Evolutionary conservation across 2,329 filamentous ascomycete species (phyloP).

Genomic region (Fusarium xyrophilum): DNA sequence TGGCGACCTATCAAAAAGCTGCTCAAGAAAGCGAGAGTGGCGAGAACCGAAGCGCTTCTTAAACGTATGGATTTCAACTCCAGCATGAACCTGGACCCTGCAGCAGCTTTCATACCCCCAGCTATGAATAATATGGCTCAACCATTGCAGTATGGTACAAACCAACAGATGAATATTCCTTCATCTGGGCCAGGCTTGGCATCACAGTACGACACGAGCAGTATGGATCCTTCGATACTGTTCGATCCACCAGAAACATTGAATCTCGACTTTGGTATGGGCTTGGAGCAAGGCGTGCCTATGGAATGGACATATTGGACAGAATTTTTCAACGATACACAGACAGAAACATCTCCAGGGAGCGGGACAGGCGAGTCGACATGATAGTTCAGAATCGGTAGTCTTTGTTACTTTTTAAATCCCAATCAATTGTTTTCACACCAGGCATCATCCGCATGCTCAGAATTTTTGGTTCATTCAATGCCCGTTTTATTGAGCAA

Average conservation of each 20-base stretch:
- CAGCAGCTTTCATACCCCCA: constrained; percentile 1
- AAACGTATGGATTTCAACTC: constrained; percentile 35
- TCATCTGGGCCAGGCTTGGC: constrained; percentile 2
- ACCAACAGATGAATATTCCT: not conserved
- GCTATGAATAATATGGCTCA: constrained; percentile 10
- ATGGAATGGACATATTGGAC: constrained; percentile 52
- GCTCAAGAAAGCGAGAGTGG: constrained; percentile 56
- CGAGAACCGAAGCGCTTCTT: constrained; percentile 45
- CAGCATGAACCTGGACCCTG: not conserved
- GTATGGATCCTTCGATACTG: constrained; percentile 43
- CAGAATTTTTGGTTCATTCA: constrained; percentile 53
- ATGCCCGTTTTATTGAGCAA: constrained; percentile 59
- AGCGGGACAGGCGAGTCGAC: constrained; percentile 34
- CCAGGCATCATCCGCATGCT: constrained; percentile 36
- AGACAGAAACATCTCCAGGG: constrained; percentile 45
- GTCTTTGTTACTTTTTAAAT: constrained; percentile 38
- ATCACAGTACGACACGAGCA: constrained; percentile 38
- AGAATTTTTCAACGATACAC: constrained; percentile 54
- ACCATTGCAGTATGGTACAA: constrained; percentile 12
- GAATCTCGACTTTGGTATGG: constrained; percentile 35
- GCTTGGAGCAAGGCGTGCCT: constrained; percentile 30
- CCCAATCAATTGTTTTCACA: constrained; percentile 44
- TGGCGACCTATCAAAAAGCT: constrained; percentile 63
- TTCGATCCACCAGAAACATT: constrained; percentile 41
- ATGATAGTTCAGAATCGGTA: constrained; percentile 32